A percentile compares a stretch with the other conserved stretches of the same genome.
Conservation (phyloP, 2,329 filamentous ascomycete species). For the Incumbomyces lentus region DNA sequence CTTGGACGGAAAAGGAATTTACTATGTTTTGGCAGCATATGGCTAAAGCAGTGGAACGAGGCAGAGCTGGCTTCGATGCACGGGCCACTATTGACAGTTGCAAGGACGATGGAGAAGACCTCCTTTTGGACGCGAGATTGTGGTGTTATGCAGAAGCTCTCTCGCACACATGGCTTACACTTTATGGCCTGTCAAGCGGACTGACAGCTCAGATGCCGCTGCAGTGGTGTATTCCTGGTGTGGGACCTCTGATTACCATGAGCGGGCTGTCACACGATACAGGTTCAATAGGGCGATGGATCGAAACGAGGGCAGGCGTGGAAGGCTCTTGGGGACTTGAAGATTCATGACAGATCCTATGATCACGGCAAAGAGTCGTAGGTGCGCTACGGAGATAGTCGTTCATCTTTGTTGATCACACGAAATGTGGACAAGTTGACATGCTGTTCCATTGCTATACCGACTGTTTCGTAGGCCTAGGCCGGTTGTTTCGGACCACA, state of each 20-base stretch:
- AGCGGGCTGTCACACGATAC: conserved; percentile 6
- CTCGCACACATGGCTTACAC: conserved; percentile 61
- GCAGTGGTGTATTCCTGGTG: conserved; percentile 13
- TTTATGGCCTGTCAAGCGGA: conserved; percentile 37
- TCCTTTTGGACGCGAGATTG: conserved; percentile 44
- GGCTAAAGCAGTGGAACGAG: conserved; percentile 28
- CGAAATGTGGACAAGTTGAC: no score
- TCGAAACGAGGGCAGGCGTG: background rate
- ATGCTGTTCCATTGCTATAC: no score
- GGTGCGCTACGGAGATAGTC: no score
- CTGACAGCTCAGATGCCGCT: conserved; percentile 10
- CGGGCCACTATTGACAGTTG: background rate
- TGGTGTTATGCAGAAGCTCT: conserved; percentile 71
- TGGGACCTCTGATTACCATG: conserved; percentile 14
- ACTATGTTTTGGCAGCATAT: conserved; percentile 34
- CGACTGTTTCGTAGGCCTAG: no score
- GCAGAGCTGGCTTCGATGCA: conserved; percentile 31
- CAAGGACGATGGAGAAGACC: conserved; percentile 2
- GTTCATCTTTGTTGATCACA: no score
- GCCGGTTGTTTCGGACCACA: no score
- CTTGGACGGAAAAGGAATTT: conserved; percentile 29
- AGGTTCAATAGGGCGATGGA: conserved; percentile 3
- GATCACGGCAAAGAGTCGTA: no score
- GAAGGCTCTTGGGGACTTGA: conserved; percentile 10
- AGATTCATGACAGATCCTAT: background rate